A percentile compares a stretch with the other conserved stretches of the same genome.
These are phyloP conservation scores for Polytrichum commune DNA, from an alignment of 225 moss, liverwort and hornwort species.

Conservation along the genomic window DNA sequence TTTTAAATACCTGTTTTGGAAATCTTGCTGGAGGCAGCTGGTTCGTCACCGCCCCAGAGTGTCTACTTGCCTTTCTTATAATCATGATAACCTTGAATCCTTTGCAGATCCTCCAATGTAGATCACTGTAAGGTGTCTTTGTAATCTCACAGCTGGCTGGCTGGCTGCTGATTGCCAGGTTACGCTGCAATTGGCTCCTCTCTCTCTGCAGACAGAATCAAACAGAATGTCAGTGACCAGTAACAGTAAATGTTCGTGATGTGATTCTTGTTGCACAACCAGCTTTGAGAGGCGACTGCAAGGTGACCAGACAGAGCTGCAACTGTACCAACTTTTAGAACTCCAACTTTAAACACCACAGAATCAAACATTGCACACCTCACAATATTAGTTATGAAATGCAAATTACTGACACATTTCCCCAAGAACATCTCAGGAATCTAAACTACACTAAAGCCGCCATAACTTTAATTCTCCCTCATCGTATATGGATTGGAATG, in stretches of 20 bases:
- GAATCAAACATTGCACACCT: background rate
- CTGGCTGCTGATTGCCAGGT: constrained; percentile 3
- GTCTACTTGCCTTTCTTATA: constrained; percentile 7
- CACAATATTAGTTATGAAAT: background rate
- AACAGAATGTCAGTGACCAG: constrained; percentile 5
- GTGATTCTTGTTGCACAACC: background rate
- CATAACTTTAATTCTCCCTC: no score
- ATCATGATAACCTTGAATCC: constrained; percentile 13
- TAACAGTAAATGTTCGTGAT: background rate
- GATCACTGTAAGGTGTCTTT: constrained; percentile 12
- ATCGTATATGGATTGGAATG: no score
- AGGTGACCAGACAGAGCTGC: background rate
- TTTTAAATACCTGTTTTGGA: constrained; percentile 14
- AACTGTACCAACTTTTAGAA: background rate
- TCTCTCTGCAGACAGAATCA: constrained; percentile 26
- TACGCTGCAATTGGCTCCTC: constrained; percentile 44
- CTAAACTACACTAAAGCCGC: background rate
- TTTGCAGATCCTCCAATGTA: constrained; percentile 7
- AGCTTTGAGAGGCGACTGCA: background rate
- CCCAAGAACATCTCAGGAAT: background rate
- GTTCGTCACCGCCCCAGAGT: constrained; percentile 9
- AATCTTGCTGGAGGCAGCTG: constrained; percentile 12
- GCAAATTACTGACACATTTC: background rate
- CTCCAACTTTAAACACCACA: background rate
- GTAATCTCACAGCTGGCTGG: constrained; percentile 10